phyloP scores from a whole-genome alignment of 305 asterid genomes.

The Fraxinus dipetala region DNA sequence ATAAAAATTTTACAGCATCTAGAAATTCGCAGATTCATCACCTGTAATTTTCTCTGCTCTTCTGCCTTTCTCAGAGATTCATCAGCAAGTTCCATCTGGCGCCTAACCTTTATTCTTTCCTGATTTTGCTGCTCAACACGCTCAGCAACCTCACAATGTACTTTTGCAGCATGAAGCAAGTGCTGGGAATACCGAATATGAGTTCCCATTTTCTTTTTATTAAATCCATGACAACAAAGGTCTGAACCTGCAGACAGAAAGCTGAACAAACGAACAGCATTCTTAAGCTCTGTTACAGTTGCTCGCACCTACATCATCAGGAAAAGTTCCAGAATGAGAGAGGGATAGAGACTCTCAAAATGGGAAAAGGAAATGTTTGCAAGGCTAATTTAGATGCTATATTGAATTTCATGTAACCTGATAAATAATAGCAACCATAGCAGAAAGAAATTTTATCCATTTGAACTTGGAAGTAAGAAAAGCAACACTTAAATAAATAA shows the following conservation, averaged over 20 bases:
- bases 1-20: not conserved
- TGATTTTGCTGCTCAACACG: conserved; percentile 76
- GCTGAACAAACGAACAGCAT: conserved; percentile 93
- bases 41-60: conserved; percentile 81
- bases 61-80: conserved; percentile 83
- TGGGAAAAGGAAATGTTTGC: not conserved
- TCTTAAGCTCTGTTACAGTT: conserved; percentile 91
- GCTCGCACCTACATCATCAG: conserved; percentile 55
- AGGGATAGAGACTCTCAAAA: not conserved
- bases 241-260: conserved; percentile 76
- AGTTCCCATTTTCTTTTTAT: conserved; percentile 92
- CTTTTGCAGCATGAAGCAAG: conserved; percentile 87
- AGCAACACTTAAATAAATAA: too few relatives aligned
- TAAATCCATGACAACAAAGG: conserved; percentile 86
- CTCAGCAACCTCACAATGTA: conserved; percentile 89
- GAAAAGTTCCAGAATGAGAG: conserved; percentile 2
- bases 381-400: not conserved
- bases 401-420: not conserved
- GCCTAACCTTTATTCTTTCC: conserved; percentile 76
- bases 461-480: too few relatives aligned
- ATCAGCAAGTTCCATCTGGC: conserved; percentile 81
- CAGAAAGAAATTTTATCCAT: too few relatives aligned
- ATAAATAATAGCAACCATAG: too few relatives aligned
- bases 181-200: conserved; percentile 92
- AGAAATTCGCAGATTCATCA: conserved; percentile 21